Conservation (phyloP, 805 yeast species). For the Yarrowia yakushimensis region DNA sequence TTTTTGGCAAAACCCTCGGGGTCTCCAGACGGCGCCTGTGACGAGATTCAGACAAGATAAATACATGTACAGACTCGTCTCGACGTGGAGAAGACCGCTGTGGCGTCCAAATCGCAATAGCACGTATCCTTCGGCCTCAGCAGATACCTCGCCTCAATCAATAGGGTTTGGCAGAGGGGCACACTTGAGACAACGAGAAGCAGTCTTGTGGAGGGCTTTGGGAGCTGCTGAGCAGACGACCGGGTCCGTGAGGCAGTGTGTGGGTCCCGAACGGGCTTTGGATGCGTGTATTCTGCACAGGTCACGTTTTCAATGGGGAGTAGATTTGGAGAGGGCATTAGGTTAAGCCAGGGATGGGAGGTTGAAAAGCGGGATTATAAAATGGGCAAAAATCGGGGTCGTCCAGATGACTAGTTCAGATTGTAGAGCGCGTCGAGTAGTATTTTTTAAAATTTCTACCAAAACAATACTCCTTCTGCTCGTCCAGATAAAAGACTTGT, state of each 20-base stretch:
- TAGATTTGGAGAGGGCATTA: neutral
- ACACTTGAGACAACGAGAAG: slow-evolving; percentile 8
- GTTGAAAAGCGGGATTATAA: neutral
- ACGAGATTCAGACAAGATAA: neutral
- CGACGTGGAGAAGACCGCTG: neutral
- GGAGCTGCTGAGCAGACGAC: neutral
- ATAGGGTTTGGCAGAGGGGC: neutral
- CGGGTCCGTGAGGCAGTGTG: neutral
- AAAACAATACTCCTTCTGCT: too few species aligned
- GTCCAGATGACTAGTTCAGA: neutral
- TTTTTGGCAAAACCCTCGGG: neutral
- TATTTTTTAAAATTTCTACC: neutral
- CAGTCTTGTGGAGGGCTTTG: neutral
- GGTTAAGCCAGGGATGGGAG: slow-evolving; percentile 14
- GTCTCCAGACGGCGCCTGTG: neutral
- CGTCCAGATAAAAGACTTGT: too few species aligned
- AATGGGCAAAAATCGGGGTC: neutral
- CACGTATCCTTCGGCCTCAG: neutral
- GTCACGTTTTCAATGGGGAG: neutral
- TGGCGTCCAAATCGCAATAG: too few species aligned
- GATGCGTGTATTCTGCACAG: neutral
- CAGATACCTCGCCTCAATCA: neutral
- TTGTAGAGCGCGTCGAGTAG: neutral
- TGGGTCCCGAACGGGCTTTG: neutral
- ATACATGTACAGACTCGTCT: neutral